These are phyloP conservation scores for Sarcocystis neurona DNA, from an alignment of 169 alveolate species.

Conservation along the genomic window DNA sequence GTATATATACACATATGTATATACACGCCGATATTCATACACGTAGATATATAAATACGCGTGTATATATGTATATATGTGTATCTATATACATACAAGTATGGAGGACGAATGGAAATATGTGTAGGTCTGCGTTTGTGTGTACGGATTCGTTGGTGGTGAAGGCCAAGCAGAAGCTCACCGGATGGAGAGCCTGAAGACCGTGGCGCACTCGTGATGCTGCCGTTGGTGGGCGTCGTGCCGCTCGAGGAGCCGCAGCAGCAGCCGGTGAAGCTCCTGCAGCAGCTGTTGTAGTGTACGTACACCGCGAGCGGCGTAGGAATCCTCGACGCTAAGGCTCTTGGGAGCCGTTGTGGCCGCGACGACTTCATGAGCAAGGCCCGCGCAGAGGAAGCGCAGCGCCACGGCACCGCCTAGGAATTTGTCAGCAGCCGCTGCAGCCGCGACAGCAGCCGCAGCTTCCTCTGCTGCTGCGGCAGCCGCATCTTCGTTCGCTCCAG, in stretches of 20 bases:
- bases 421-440: not conserved
- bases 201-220: not conserved
- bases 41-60: too few species aligned
- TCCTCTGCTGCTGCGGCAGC: too few species aligned
- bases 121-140: not conserved
- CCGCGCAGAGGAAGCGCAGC: conserved; percentile 6
- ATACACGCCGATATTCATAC: not conserved
- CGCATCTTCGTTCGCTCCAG: too few species aligned
- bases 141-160: not conserved
- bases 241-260: conserved; percentile 21
- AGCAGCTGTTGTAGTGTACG: not conserved
- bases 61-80: not conserved
- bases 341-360: conserved; percentile 13
- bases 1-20: not conserved
- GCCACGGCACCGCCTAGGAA: not conserved
- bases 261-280: not conserved
- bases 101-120: not conserved
- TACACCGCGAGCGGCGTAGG: conserved; percentile 33
- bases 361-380: conserved; percentile 30
- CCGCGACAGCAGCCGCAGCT: not conserved
- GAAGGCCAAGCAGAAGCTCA: not conserved
- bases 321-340: conserved; percentile 34
- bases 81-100: not conserved
- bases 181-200: conserved; percentile 10
- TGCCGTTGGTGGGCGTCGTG: not conserved